Evolutionary conservation across 257 asterid species (phyloP), one percentile per base, ranked within the genome.

Genomic region (Solanum sejunctum): DNA sequence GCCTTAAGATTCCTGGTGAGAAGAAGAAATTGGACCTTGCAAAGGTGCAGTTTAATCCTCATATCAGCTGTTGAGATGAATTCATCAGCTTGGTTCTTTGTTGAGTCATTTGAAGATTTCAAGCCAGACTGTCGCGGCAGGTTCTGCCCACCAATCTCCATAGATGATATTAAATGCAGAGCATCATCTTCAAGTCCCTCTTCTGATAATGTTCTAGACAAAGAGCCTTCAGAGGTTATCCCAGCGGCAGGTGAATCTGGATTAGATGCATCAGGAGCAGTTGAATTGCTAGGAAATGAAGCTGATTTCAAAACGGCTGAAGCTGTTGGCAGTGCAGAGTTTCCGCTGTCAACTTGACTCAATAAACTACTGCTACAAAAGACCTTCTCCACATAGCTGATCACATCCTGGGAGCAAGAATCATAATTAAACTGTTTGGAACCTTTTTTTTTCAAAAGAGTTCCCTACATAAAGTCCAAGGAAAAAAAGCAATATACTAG

Each of bases 181-280:
- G 97, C 85, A 66, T 95, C 98, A 63, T 93, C 97, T 88, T 94
- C 98, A 64, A 93, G 92, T 84, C 90, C 93, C 89, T 96, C 99
- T 43, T 96, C 99, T 41, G 96, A 91, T 81, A 92, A 88, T 45
- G 93, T 90, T 86, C 93, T 88, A 16, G 93, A 58, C 83, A 95
- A 89, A 83, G 99, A 90, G 87, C 89, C 91, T 79, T 90, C 97
- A 47, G 88, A 83, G 10, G 88, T 81, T 83, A 86, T 89, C 80
- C 93, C 88, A 75, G 87, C 36, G 88, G 85, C 51, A 26, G 81
- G 88, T 57, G 93, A 87, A 85, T 94, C 98, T 23, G 92, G 83
- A 88, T 87, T 88, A 39, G 93, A 82, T 73, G 91, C 87, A 84
- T 92, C 98, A 3, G 90, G 47, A 89, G 88, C 84, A 15, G 86